These are phyloP conservation scores for Cordyceps cateniannulata DNA, from an alignment of 2,329 filamentous ascomycete species.

Conservation along the genomic window DNA sequence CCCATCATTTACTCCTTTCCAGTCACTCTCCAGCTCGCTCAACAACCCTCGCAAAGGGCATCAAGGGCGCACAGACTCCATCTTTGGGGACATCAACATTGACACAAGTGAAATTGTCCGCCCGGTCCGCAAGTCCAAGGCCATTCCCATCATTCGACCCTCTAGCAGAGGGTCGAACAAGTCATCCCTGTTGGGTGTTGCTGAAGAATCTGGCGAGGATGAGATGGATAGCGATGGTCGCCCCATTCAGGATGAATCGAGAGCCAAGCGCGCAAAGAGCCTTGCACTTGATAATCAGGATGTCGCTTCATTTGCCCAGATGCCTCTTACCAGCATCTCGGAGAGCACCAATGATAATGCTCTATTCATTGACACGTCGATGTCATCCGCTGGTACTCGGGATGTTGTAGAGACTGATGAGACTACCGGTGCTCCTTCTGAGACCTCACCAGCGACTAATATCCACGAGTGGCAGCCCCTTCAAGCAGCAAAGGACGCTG, in stretches of 20 bases:
- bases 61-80: conserved; percentile 38
- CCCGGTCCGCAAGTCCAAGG: conserved; percentile 68
- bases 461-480: conserved; percentile 4
- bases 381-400: conserved; percentile 47
- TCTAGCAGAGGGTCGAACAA: conserved; percentile 42
- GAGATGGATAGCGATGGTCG: conserved; percentile 51
- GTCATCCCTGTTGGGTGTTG: conserved; percentile 17
- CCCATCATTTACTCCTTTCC: conserved; percentile 64
- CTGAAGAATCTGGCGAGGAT: conserved; percentile 22
- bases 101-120: conserved; percentile 56
- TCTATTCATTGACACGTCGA: conserved; percentile 40
- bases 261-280: conserved; percentile 69
- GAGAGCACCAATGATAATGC: conserved; percentile 36
- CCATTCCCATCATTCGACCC: conserved; percentile 71
- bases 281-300: conserved; percentile 61
- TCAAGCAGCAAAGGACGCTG: conserved; percentile 25
- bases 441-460: conserved; percentile 37
- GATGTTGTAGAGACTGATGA: conserved; percentile 49
- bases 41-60: conserved; percentile 34
- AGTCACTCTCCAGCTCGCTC: conserved; percentile 40
- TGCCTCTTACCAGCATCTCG: conserved; percentile 10
- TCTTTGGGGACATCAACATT: conserved; percentile 65
- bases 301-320: conserved; percentile 63
- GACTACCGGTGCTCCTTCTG: conserved; percentile 46
- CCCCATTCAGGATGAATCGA: conserved; percentile 56